Evolutionary conservation across 352 stramenopile species (phyloP), one percentile per base, ranked within the genome.

Genomic region (Phytophthora fragariae): DNA sequence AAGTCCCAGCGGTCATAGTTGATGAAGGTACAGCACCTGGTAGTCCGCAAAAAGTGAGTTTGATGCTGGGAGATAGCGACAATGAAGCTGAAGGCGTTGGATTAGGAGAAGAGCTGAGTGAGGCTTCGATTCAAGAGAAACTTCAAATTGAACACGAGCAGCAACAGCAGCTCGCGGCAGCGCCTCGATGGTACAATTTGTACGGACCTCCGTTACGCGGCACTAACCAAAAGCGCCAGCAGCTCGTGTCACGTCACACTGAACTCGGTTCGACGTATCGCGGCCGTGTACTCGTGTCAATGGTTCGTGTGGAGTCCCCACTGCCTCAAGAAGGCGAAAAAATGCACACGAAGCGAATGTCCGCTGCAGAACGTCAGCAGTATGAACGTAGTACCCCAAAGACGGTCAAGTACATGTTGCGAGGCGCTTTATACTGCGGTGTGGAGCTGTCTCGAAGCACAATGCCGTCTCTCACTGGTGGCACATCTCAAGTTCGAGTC

Each of bases 201-300:
- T 98, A 97, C 59, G 92, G 92, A 7, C 89, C 91, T n/a, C 92
- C 88, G 1, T 68, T 92, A 7, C 77, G 62, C 1, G 72, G 83
- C 2, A 70, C 79, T 19, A 92, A 93, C 62, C 77, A 79, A 29
- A 92, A 91, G 52, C 81, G 86, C 5, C 73, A 73, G 1, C 50
- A 74, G 3, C 65, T 84, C 19, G 80, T 96, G 24, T 81, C 90
- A 10, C 80, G 85, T 39, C 86, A 90, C 19, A 79, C 88, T 3
- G 81, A 95, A 5, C 80, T 85, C 35, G 91, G 84, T 0, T 97
- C 91, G 1, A 94, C 81, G 7, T 98, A 97, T 69, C 84, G 91
- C 2, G 92, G 92, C 0, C 82, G 91, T 0, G 46, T 97, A 0
- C 65, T 98, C n/a, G 49, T 98, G 8, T 92, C 86, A 7, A 90